Evolutionary conservation across 306 rosid species (phyloP).

Genomic region (Sindora glabra): DNA sequence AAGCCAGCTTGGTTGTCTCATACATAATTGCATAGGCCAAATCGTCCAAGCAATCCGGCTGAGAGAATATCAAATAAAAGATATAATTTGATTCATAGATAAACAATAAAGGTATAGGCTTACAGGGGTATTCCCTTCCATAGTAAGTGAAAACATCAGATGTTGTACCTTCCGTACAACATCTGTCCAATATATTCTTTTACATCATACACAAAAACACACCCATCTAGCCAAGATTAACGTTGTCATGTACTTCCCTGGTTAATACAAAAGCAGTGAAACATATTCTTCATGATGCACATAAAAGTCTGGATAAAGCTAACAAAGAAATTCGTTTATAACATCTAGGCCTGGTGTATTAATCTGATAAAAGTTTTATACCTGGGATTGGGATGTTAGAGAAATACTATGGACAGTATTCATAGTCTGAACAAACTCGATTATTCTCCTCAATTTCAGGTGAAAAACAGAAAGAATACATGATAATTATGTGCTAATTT

Average conservation of each 20-base stretch:
- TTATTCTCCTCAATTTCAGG: background rate
- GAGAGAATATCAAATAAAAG: constrained; percentile 13
- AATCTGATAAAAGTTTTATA: no score
- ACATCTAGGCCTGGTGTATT: no score
- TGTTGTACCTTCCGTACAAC: background rate
- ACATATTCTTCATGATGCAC: no score
- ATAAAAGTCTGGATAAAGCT: no score
- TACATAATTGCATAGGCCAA: constrained; percentile 81
- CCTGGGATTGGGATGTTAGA: no score
- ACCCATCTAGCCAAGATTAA: background rate
- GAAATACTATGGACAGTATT: no score
- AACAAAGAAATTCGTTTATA: no score
- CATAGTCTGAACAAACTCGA: background rate
- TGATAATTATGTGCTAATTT: background rate
- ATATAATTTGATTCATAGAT: background rate
- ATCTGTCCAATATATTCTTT: background rate
- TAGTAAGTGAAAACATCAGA: no score
- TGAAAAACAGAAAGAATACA: background rate
- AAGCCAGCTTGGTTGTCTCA: constrained; percentile 70
- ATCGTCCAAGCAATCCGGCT: constrained; percentile 75
- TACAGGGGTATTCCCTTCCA: no score
- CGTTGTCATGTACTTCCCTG: no score
- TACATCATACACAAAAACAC: no score
- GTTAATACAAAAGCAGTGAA: no score
- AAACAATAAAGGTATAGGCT: background rate